A percentile compares a stretch with the other conserved stretches of the same genome.
Conservation (phyloP, 345 rosid genomes). For the Gossypioides kirkii region DNA sequence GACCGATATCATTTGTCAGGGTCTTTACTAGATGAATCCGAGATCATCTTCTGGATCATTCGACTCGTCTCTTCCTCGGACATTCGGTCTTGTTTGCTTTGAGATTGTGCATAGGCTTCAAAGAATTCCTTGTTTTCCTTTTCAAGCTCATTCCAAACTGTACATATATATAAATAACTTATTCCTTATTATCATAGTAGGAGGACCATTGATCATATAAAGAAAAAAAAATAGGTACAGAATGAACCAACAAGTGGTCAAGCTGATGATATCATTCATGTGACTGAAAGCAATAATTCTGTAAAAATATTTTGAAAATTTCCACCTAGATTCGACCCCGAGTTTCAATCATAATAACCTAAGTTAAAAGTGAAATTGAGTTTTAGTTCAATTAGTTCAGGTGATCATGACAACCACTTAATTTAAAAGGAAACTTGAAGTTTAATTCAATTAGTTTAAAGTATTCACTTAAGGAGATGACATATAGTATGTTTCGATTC, state of each 20-base stretch:
- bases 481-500: background rate
- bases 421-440: background rate
- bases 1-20: slow-evolving; percentile 28
- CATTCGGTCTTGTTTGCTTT: slow-evolving; percentile 61
- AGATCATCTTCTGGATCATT: slow-evolving; percentile 70
- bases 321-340: background rate
- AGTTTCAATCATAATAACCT: background rate
- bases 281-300: background rate
- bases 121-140: slow-evolving; percentile 93
- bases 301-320: background rate
- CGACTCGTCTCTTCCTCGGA: slow-evolving; percentile 78
- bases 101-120: slow-evolving; percentile 56
- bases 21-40: slow-evolving; percentile 46
- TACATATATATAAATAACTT: background rate
- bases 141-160: slow-evolving; percentile 92
- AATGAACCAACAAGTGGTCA: background rate
- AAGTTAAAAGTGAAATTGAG: background rate
- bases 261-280: too few relatives aligned
- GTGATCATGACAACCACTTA: background rate
- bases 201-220: background rate
- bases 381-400: background rate
- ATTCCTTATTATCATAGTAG: background rate
- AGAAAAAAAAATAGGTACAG: background rate
- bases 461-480: background rate
- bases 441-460: background rate